Base-by-base conservation (phyloP, 1,284 basidiomycete species). In the Leccinum griseonigrum region DNA sequence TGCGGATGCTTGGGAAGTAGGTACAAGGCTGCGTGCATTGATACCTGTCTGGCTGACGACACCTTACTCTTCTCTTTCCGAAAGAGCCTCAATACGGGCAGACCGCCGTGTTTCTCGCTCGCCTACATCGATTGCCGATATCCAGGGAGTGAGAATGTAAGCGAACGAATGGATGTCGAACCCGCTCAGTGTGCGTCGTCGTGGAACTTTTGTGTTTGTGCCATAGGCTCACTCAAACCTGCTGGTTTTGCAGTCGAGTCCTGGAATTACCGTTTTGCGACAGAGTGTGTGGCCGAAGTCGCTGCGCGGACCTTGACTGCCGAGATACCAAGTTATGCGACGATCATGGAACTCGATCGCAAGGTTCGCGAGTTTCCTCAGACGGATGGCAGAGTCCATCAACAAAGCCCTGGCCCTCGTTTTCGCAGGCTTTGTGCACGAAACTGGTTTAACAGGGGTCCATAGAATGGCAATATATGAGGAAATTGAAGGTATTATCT, bases 381-480 rank as follows among this genome's bases (percentile, higher is more conserved):
- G 22, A 22, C 22, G 22, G 22, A 22, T 22, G 22, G 22, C 22
- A 22, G 22, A 22, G 22, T 22, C 22, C 22, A 22, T 22, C 22
- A 22, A 22, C 22, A 22, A 22, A 22, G 22, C 22, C 22, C 22
- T 22, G 22, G 22, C 22, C 22, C 22, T 22, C 22, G 22, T 22
- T 22, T 22, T 22, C 22, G 22, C 22, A 22, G 22, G 22, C 22
- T 22, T 22, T 22, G 22, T 22, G 22, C 22, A 22, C 22, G 22
- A 22, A 22, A 22, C 22, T 22, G 22, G 22, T 8, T 8, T 8
- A 29, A 29, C 7, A 29, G 7, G 29, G 97, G 97, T 84, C 87
- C 0, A 83, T 89, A 0, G 90, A 92, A 63, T 86, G 91, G 83
- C 92, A n/a, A 71, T 92, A 34, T 81, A 85, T 62, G 79, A 88